Base-by-base conservation (phyloP, 306 rosid species). In the Hippophae rhamnoides region DNA sequence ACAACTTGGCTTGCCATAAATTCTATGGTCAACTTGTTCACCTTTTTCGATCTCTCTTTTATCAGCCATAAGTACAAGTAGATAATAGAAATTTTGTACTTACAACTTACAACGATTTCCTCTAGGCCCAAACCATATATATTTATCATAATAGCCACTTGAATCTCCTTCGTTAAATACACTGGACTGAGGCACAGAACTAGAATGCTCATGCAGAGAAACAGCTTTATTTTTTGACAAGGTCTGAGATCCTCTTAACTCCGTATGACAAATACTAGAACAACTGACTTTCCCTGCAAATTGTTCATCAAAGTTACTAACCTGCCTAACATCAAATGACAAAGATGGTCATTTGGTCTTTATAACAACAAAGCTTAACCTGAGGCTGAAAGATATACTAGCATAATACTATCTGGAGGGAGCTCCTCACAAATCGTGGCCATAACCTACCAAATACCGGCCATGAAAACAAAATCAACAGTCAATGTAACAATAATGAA, bases 51-150 rank as follows among this genome's bases (percentile, higher is more conserved):
- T n/a, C n/a, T n/a, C n/a, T n/a, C n/a, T n/a, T n/a, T n/a, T n/a
- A n/a, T n/a, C n/a, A n/a, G n/a, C n/a, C n/a, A n/a, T n/a, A n/a
- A n/a, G n/a, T n/a, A n/a, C n/a, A n/a, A n/a, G n/a, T n/a, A n/a
- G n/a, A n/a, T n/a, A n/a, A n/a, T n/a, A n/a, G n/a, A n/a, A n/a
- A n/a, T n/a, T n/a, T n/a, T n/a, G n/a, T n/a, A n/a, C n/a, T n/a
- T n/a, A n/a, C n/a, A n/a, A 74, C 85, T 60, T 74, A 88, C 99
- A 90, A 44, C 87, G 65, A 74, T 67, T 80, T 66, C 95, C 95
- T 78, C 88, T 86, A 69, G 92, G 82, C 50, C 99, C 99, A 72
- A 93, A 88, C 88, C 97, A 86, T 60, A 93, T 63, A 77, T 68
- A 80, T 69, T 76, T 71, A 58, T 93, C 95, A 71, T 80, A 79